phyloP scores from a whole-genome alignment of 1,284 basidiomycete genomes.

The Fomitopsis pinicola region DNA sequence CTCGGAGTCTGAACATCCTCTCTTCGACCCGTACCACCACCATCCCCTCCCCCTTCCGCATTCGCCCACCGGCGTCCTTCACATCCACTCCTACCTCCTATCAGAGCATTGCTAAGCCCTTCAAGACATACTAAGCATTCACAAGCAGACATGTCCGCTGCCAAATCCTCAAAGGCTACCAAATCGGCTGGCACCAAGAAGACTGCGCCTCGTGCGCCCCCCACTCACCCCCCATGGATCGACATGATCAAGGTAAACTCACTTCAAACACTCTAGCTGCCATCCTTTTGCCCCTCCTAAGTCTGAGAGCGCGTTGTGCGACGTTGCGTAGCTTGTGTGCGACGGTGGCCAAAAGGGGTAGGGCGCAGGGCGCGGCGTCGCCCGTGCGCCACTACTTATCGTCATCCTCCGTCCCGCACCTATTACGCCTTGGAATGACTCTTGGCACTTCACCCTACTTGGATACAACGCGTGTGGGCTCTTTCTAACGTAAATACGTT shows the following conservation, averaged over 20 bases:
- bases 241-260: constrained; percentile 76
- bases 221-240: constrained; percentile 64
- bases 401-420: constrained; percentile 16
- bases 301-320: not conserved
- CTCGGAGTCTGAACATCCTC: constrained; percentile 52
- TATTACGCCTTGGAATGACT: not conserved
- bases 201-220: constrained; percentile 33
- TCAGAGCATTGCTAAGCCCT: constrained; percentile 18
- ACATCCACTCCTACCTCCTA: constrained; percentile 21
- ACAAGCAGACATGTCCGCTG: constrained; percentile 32
- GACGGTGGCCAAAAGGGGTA: constrained; percentile 36
- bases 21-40: constrained; percentile 48
- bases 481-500: constrained; percentile 6
- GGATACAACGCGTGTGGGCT: not conserved
- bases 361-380: constrained; percentile 36
- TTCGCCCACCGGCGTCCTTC: constrained; percentile 15
- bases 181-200: constrained; percentile 31
- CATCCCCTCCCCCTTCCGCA: constrained; percentile 31
- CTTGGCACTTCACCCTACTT: not conserved
- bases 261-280: not conserved
- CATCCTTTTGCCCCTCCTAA: constrained; percentile 1
- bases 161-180: constrained; percentile 32
- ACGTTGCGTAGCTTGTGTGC: constrained; percentile 5
- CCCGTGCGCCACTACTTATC: constrained; percentile 28
- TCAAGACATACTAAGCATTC: constrained; percentile 23